Percentiles rank a stretch among this genome's conserved stretches.
Conservation (phyloP, 768 basidiomycete species). For the Rhizopogon vulgaris region DNA sequence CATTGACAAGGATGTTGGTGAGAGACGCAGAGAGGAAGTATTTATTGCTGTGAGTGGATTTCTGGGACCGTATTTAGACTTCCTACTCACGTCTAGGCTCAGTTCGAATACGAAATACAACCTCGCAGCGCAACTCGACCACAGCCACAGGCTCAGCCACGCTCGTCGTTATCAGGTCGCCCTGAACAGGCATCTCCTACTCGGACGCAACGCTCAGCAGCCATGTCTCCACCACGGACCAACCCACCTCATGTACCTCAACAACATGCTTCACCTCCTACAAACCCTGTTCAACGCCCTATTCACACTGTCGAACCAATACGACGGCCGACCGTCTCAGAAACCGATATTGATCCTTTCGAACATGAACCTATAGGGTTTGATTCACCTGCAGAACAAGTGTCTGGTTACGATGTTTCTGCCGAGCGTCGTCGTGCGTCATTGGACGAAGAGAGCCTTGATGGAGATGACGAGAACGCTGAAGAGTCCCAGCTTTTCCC, state of each 20-base stretch:
- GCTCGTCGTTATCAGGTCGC: not conserved
- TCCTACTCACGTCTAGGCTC: constrained; percentile 3
- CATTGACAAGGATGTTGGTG: constrained; percentile 52
- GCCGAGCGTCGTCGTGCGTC: constrained; percentile 24
- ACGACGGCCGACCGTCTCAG: constrained; percentile 16
- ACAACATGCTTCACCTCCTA: constrained; percentile 6
- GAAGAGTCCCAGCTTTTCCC: constrained; percentile 37
- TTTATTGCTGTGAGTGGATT: constrained; percentile 43
- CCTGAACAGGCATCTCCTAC: not conserved
- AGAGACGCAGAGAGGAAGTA: constrained; percentile 45
- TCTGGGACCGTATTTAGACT: not conserved
- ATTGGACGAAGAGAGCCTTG: constrained; percentile 10
- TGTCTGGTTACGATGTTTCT: constrained; percentile 6
- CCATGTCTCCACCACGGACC: constrained; percentile 1
- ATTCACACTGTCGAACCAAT: constrained; percentile 8
- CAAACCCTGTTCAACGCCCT: not conserved
- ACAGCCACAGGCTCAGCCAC: constrained; percentile 12
- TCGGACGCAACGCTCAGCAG: not conserved
- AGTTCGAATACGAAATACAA: constrained; percentile 38
- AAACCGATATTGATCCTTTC: constrained; percentile 28
- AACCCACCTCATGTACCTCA: constrained; percentile 5
- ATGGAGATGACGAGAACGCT: constrained; percentile 16
- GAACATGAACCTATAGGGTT: constrained; percentile 22
- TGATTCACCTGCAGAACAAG: constrained; percentile 12
- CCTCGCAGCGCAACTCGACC: constrained; percentile 9